A percentile compares a stretch with the other conserved stretches of the same genome.
Conservation (phyloP, 495 filamentous ascomycete species). For the Apodospora peruviana region DNA sequence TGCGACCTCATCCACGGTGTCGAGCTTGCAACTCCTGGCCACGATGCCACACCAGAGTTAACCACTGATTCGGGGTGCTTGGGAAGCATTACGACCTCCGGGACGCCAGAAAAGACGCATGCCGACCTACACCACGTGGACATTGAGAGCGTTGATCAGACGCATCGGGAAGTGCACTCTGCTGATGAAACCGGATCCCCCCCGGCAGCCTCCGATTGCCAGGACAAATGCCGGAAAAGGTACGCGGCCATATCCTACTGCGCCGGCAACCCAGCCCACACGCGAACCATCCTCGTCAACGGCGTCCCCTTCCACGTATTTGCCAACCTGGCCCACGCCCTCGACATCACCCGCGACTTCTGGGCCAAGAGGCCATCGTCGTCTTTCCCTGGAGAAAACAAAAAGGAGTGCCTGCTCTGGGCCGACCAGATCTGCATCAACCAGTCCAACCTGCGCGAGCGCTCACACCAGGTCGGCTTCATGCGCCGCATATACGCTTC, state of each 20-base stretch:
- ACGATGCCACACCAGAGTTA: too few species aligned
- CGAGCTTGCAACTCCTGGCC: too few species aligned
- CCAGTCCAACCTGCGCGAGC: slow-evolving; percentile 17
- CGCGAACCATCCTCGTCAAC: slow-evolving; percentile 11
- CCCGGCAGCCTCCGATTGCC: background rate
- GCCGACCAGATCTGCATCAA: slow-evolving; percentile 17
- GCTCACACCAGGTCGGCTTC: slow-evolving; percentile 14
- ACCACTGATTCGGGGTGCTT: too few species aligned
- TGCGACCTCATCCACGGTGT: background rate
- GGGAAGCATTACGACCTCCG: too few species aligned
- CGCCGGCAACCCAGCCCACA: background rate
- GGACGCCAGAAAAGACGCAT: too few species aligned
- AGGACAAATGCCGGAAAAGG: too few species aligned
- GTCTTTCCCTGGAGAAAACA: background rate
- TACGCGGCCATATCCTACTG: slow-evolving; percentile 1
- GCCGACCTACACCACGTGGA: too few species aligned
- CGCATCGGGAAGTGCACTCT: too few species aligned
- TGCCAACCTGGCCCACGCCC: slow-evolving; percentile 16
- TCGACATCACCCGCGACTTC: slow-evolving; percentile 11
- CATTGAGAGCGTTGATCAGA: too few species aligned
- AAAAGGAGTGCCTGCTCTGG: slow-evolving; percentile 10
- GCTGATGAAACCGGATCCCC: too few species aligned
- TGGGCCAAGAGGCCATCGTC: slow-evolving; percentile 5
- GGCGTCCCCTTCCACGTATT: slow-evolving; percentile 11
- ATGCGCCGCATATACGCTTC: background rate